A percentile compares a stretch with the other conserved stretches of the same genome.
Conservation (phyloP, 192 early-diverging fungal genomes). For the Spinellus fusiger region DNA sequence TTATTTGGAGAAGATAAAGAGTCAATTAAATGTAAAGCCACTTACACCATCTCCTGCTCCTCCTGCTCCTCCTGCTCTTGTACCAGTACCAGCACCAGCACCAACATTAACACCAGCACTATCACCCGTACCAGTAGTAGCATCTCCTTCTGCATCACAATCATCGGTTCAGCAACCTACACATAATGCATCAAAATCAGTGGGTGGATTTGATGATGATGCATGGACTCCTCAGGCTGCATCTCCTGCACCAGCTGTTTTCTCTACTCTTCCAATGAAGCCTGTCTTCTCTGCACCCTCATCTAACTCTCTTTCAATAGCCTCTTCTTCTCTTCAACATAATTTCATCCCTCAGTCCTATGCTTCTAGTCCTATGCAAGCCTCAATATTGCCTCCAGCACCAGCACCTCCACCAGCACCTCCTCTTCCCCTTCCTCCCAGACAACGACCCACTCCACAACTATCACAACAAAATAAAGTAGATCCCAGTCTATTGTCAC, state of each 20-base stretch:
- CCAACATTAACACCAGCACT: not conserved
- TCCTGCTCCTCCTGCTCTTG: constrained; percentile 6
- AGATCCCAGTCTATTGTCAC: not conserved
- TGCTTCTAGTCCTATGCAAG: not conserved
- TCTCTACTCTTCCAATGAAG: not conserved
- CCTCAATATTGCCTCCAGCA: not conserved
- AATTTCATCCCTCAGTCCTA: not conserved
- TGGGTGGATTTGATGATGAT: constrained; percentile 46
- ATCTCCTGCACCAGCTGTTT: constrained; percentile 14
- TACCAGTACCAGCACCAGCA: not conserved
- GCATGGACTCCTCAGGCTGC: constrained; percentile 42
- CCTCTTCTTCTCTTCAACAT: constrained; percentile 6
- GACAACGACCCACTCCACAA: not conserved
- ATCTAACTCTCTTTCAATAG: not conserved
- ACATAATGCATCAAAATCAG: not conserved
- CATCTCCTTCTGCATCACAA: not conserved
- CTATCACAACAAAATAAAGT: not conserved
- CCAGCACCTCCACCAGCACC: constrained; percentile 6
- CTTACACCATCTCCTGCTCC: constrained; percentile 27
- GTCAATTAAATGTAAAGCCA: constrained; percentile 9
- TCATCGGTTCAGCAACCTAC: not conserved
- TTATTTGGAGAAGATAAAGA: constrained; percentile 23
- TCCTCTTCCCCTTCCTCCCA: not conserved
- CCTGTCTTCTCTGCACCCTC: not conserved
- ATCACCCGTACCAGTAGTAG: not conserved